These are phyloP conservation scores for Paramecium octaurelia DNA, from an alignment of 73 alveolate species.

Conservation along the genomic window DNA sequence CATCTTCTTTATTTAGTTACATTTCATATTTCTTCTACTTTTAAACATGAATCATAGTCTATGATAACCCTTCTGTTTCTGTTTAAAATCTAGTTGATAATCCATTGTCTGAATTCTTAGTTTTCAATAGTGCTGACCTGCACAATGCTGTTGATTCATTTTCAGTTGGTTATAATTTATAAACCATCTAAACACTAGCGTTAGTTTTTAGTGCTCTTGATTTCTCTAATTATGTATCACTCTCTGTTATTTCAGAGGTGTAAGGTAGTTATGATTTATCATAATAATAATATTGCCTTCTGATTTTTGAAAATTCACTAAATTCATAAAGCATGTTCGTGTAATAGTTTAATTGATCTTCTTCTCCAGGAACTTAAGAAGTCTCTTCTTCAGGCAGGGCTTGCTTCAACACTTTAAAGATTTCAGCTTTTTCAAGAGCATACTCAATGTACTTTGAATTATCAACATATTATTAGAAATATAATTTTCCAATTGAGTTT, in stretches of 20 bases:
- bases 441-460: background rate
- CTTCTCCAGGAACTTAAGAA: background rate
- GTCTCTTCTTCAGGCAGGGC: background rate
- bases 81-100: background rate
- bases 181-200: background rate
- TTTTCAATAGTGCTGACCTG: background rate
- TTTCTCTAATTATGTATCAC: background rate
- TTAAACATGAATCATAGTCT: background rate
- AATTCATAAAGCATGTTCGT: background rate
- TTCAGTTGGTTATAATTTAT: background rate
- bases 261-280: background rate
- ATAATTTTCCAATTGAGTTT: background rate
- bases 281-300: background rate
- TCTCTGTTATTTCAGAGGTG: background rate
- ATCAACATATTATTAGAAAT: background rate
- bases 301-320: background rate
- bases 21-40: background rate
- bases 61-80: background rate
- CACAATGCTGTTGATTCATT: background rate
- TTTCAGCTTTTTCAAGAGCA: background rate
- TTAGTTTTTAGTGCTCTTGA: background rate
- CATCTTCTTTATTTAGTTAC: background rate
- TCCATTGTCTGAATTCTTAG: background rate
- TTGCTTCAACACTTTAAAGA: background rate
- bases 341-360: background rate